Percentiles rank a stretch among this genome's conserved stretches.
Conservation (phyloP, 2,329 filamentous ascomycete genomes). For the Ceratocystis ficicola region DNA sequence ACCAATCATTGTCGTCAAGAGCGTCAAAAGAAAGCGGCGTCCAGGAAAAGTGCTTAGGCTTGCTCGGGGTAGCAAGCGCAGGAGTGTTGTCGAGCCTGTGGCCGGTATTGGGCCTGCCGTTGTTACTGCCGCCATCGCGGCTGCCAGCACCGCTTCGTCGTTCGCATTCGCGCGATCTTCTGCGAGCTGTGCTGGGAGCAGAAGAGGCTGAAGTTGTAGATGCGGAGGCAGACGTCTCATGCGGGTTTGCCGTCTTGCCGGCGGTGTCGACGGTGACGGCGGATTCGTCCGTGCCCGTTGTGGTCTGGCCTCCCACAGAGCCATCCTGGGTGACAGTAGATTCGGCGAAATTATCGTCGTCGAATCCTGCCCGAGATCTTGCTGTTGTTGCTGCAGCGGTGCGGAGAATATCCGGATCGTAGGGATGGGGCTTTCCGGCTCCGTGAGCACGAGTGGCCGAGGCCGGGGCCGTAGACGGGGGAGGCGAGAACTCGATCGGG, state of each 20-base stretch:
- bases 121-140: slow-evolving; percentile 4
- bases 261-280: background rate
- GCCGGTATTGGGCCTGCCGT: background rate
- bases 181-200: slow-evolving; percentile 13
- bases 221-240: slow-evolving; percentile 10
- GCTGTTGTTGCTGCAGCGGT: slow-evolving; percentile 30
- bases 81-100: background rate
- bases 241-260: slow-evolving; percentile 2
- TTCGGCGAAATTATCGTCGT: slow-evolving; percentile 18
- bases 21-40: slow-evolving; percentile 45
- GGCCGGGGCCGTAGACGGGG: slow-evolving; percentile 9
- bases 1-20: slow-evolving; percentile 51
- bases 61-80: slow-evolving; percentile 30
- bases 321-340: slow-evolving; percentile 20
- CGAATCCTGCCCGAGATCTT: slow-evolving; percentile 30
- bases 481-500: slow-evolving; percentile 6
- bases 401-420: slow-evolving; percentile 39
- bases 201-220: slow-evolving; percentile 20
- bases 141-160: slow-evolving; percentile 20
- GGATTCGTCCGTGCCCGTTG: background rate
- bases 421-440: slow-evolving; percentile 23
- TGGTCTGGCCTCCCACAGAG: background rate
- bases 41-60: slow-evolving; percentile 47
- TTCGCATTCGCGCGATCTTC: slow-evolving; percentile 18
- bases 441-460: slow-evolving; percentile 16